These are phyloP conservation scores for Cercophora scortea DNA, from an alignment of 495 filamentous ascomycete genomes.

Conservation along the genomic window DNA sequence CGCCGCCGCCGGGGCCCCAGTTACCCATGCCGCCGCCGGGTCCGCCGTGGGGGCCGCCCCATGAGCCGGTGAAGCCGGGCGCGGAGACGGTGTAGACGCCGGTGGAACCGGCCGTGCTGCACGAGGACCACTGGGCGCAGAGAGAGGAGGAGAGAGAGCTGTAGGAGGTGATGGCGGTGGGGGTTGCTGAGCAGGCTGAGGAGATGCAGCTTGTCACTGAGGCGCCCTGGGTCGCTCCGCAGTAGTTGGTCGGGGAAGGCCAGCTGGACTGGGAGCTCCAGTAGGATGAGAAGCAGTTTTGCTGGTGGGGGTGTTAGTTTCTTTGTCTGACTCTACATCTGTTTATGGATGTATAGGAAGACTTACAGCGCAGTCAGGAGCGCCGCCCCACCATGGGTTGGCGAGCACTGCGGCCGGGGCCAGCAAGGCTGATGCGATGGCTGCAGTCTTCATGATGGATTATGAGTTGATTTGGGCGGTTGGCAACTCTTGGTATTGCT, in stretches of 20 bases:
- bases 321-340: background rate
- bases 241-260: conserved; percentile 39
- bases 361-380: conserved; percentile 39
- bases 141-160: conserved; percentile 32
- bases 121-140: conserved; percentile 29
- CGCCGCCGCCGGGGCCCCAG: background rate
- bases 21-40: background rate
- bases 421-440: conserved; percentile 8
- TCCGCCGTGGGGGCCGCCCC: conserved; percentile 18
- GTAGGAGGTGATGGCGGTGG: conserved; percentile 32
- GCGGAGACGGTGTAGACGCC: conserved; percentile 33
- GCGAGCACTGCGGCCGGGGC: conserved; percentile 4
- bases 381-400: conserved; percentile 32
- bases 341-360: background rate
- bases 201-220: conserved; percentile 28
- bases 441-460: conserved; percentile 10
- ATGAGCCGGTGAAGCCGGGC: conserved; percentile 31
- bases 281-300: conserved; percentile 35
- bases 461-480: background rate
- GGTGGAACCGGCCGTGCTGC: conserved; percentile 30
- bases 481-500: too few relatives aligned
- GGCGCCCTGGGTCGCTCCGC: conserved; percentile 25
- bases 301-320: conserved; percentile 12
- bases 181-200: conserved; percentile 29
- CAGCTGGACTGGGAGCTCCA: conserved; percentile 27